Evolutionary conservation across 2,329 filamentous ascomycete species (phyloP), one percentile per base, ranked within the genome.

Genomic region (Alternaria postmessia): DNA sequence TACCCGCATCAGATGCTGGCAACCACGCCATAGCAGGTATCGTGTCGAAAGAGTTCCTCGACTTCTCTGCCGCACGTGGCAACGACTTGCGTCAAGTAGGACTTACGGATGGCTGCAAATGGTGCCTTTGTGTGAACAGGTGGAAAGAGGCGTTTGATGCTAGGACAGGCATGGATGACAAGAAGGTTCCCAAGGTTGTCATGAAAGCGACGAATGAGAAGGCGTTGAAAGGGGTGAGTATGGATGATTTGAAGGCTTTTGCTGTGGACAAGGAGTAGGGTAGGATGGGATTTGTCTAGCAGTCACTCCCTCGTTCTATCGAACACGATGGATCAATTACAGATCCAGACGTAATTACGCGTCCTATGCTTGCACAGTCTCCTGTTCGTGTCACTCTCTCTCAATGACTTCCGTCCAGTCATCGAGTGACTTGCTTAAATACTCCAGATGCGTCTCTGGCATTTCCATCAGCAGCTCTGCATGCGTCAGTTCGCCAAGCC

Each of bases 141-240:
- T 89, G 86, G 86, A 84, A 84, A 66, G 86, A 89, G 72, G 87
- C 86, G 2, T 84, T 87, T 61, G 79, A 85, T 55, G 86, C 86
- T 1, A 78, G 83, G 61, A 82, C 79, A 47, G 78, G 77, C 12
- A 82, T 83, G 42, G 78, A 79, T 34, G 81, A 83, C 49, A 75
- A 73, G 63, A 79, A 81, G 65, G 82, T 84, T 47, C 82, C 82
- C 1, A 81, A 74, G 60, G 79, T 87, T 16, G 82, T 83, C 47
- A 68, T 87, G 39, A 80, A 81, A 30, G 83, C 83, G 22, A 87
- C 84, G 41, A 85, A 86, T 70, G 80, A 83, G 69, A 82, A 82
- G 62, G 85, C 83, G 12, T 67, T 87, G 62, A 72, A 78, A 26
- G 81, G 79, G 52, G 79, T 85, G 22, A 75, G 77, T 16, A 53